phyloP scores from a whole-genome alignment of 139 green algal species.

The Chlamydomonas incerta region DNA sequence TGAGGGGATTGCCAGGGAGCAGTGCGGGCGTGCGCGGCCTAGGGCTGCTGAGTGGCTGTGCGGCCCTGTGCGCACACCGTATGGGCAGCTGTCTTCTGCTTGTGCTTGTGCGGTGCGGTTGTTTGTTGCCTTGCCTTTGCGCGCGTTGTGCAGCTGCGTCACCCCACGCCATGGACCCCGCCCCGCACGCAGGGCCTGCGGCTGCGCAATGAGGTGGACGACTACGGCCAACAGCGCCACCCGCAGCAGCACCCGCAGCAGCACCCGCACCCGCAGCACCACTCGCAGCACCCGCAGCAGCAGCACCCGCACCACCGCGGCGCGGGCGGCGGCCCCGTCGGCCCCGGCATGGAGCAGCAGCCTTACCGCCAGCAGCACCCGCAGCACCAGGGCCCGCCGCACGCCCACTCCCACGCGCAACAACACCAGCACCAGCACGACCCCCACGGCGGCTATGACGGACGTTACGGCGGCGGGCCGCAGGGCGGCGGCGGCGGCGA shows the following conservation, averaged over 20 bases:
- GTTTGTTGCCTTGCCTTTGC: too few relatives aligned
- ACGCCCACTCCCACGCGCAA: neutral
- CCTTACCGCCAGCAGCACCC: neutral
- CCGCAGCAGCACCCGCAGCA: constrained; percentile 8
- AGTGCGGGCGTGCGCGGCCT: neutral
- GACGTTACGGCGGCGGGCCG: too few relatives aligned
- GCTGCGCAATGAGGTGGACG: constrained; percentile 4
- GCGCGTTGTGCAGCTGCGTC: too few relatives aligned
- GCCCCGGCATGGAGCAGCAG: neutral
- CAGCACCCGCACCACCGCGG: too few relatives aligned
- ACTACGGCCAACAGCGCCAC: constrained; percentile 4
- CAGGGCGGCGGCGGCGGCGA: neutral
- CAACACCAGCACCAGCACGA: neutral
- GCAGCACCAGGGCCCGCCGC: neutral
- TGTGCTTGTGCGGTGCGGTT: too few relatives aligned
- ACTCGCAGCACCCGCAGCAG: neutral
- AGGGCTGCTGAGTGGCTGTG: too few relatives aligned
- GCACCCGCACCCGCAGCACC: constrained; percentile 33
- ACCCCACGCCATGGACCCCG: too few relatives aligned
- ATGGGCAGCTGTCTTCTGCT: too few relatives aligned
- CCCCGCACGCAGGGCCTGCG: constrained; percentile 13
- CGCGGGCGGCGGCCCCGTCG: neutral
- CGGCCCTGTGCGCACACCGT: too few relatives aligned
- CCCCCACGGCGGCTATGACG: neutral
- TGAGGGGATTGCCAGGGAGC: neutral